phyloP scores from a whole-genome alignment of 768 basidiomycete genomes.

The Mycena sanguinolenta region DNA sequence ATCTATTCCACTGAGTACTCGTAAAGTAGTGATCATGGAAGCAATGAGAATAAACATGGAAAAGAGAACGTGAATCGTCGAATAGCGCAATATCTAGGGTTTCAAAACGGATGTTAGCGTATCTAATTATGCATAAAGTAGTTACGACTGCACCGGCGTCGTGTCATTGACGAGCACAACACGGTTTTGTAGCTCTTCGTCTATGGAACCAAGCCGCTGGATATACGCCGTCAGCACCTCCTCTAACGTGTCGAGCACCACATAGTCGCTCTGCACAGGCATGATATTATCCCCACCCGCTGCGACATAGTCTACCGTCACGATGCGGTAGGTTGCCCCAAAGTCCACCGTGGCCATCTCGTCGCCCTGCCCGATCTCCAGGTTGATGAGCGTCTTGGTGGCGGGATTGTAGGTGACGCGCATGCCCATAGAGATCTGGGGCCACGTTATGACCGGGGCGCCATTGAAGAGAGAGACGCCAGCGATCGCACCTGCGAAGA shows the following conservation, averaged over 20 bases:
- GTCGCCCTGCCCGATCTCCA: constrained; percentile 42
- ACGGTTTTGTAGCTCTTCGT: constrained; percentile 37
- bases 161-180: constrained; percentile 41
- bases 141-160: constrained; percentile 23
- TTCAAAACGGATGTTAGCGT: constrained; percentile 4
- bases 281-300: constrained; percentile 53
- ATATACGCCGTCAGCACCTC: constrained; percentile 50
- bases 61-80: constrained; percentile 13
- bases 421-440: constrained; percentile 56
- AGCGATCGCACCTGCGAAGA: constrained; percentile 57
- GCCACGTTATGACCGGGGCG: constrained; percentile 53
- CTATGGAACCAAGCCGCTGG: constrained; percentile 32
- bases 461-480: constrained; percentile 46
- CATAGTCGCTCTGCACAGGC: constrained; percentile 43
- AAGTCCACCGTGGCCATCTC: constrained; percentile 41
- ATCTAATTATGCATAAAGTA: constrained; percentile 19
- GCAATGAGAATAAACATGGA: constrained; percentile 8
- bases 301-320: constrained; percentile 52
- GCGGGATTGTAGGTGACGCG: constrained; percentile 49
- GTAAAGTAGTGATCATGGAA: constrained; percentile 15
- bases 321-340: constrained; percentile 45
- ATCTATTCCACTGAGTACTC: not conserved
- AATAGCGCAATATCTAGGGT: constrained; percentile 7
- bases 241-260: constrained; percentile 50
- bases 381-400: constrained; percentile 47